phyloP scores from a whole-genome alignment of 108 stramenopile genomes.

The Nannochloropsis salina region DNA sequence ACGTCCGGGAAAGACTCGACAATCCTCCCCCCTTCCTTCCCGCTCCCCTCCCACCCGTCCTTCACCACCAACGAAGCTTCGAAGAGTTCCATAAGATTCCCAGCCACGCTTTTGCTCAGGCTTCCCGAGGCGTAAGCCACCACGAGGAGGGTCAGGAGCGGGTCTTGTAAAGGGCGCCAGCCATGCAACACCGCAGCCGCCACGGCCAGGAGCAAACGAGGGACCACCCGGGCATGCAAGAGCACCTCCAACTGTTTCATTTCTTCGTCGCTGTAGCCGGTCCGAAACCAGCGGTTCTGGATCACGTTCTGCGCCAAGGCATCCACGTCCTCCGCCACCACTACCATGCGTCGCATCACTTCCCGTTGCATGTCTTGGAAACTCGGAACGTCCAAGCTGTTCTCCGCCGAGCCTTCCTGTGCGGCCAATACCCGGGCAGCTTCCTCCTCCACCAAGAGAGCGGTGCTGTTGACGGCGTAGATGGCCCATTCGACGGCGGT shows the following conservation, averaged over 20 bases:
- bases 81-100: neutral
- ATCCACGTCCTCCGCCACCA: neutral
- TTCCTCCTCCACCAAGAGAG: neutral
- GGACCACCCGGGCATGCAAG: neutral
- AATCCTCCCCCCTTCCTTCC: neutral
- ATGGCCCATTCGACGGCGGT: slow-evolving; percentile 2
- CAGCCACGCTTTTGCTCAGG: neutral
- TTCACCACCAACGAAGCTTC: slow-evolving; percentile 13
- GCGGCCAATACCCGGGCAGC: neutral
- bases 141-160: neutral
- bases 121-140: neutral
- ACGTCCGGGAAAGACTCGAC: neutral
- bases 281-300: neutral
- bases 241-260: neutral
- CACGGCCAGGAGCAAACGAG: neutral
- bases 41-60: neutral
- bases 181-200: slow-evolving; percentile 19
- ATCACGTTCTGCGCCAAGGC: neutral
- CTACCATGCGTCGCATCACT: neutral
- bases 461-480: neutral
- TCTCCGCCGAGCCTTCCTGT: neutral
- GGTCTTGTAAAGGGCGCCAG: neutral
- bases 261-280: neutral
- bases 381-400: neutral
- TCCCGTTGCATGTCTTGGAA: neutral